phyloP scores from a whole-genome alignment of 345 rosid genomes.

The Murraya paniculata region DNA sequence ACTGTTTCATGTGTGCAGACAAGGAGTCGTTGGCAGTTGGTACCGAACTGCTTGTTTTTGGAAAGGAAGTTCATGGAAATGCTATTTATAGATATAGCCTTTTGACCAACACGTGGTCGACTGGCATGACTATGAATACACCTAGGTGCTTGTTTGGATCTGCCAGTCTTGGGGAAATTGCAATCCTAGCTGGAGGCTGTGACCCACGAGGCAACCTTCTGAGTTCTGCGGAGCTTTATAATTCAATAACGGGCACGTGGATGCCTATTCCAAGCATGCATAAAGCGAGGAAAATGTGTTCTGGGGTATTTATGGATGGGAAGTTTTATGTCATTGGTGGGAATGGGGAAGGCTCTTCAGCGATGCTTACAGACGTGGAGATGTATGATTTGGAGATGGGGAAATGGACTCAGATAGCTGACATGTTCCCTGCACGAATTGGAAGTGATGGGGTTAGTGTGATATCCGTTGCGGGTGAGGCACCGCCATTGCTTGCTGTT shows the following conservation, averaged over 20 bases:
- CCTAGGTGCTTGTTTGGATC: conserved; percentile 83
- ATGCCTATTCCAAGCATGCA: conserved; percentile 54
- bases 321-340: conserved; percentile 86
- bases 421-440: conserved; percentile 54
- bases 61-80: conserved; percentile 43
- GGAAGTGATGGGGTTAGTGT: conserved; percentile 17
- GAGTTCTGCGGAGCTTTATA: conserved; percentile 63
- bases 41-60: conserved; percentile 63
- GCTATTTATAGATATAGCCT: conserved; percentile 50
- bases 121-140: conserved; percentile 42
- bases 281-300: conserved; percentile 68
- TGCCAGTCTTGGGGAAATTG: conserved; percentile 59
- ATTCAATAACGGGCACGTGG: conserved; percentile 61
- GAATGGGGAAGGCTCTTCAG: conserved; percentile 36
- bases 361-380: conserved; percentile 54
- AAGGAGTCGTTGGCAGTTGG: conserved; percentile 72
- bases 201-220: conserved; percentile 50
- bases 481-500: conserved; percentile 83
- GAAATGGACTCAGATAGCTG: conserved; percentile 60
- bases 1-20: conserved; percentile 50
- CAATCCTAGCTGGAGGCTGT: conserved; percentile 82
- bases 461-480: conserved; percentile 37
- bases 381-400: conserved; percentile 54
- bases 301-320: conserved; percentile 77
- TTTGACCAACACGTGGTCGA: conserved; percentile 51